Evolutionary conservation across 805 yeast genomes (phyloP), one percentile per base, ranked within the genome.

Genomic region (Wickerhamiella slavikovae): DNA sequence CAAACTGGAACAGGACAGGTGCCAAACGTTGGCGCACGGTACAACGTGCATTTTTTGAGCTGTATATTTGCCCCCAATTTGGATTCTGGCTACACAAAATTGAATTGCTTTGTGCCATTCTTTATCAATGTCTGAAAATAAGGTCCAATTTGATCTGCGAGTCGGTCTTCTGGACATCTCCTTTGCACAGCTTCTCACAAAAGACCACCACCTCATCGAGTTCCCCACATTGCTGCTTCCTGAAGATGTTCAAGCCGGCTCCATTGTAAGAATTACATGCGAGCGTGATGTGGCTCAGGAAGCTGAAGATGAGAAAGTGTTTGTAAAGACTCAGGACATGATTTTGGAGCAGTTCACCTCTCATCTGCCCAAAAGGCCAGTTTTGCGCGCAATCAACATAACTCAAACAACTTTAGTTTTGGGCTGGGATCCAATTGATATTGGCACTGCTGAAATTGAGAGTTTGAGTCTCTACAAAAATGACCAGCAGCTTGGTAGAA

Each of bases 151-250:
- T 8, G 74, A 91, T 25, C 64, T 85, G 22, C 83, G 95, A 1
- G 95, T 89, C 14, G 98, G 96, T 28, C 83, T 83, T 55, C 62
- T 85, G 26, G 98, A 89, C 49, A 93, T 95, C 9, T 82, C 95
- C 2, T 60, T 89, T 49, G 96, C 96, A 18, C 60, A 89, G 27
- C 60, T 89, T 26, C 65, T 91, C 22, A 85, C 98, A 13, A 67
- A 74, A 33, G 89, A 85, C 49, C 96, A 85, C 51, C 93, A 83
- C 48, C 62, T 85, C 36, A 83, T 89, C 39, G 98, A 89, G 46
- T 89, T 85, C 44, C 98, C 98, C n/a, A 80, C 96, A 3, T 70
- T 85, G 33, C 58, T 89, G 31, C 58, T 89, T 27, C 98, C 98
- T 6, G 76, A 73, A 41, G 83, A 85, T 23, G 89, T 83, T 21